Base-by-base conservation (phyloP, 1,284 basidiomycete species). In the Rhizopogon parksii region DNA sequence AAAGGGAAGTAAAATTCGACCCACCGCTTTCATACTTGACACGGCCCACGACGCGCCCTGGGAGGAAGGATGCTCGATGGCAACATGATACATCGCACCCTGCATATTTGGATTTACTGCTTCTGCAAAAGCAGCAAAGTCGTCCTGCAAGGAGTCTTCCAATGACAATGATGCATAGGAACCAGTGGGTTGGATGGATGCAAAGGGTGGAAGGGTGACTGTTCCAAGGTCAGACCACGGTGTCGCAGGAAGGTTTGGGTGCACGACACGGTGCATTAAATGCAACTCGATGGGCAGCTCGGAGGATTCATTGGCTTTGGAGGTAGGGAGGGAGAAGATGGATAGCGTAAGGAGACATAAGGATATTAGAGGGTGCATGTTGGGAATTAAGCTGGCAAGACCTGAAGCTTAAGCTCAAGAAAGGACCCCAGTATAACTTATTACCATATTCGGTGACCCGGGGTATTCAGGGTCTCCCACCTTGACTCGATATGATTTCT, bases 1-100 rank as follows among this genome's bases (percentile, higher is more conserved):
- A 55, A 25, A 53, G 40, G 38, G 46, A 50, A 55, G 6, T 55
- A 46, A 50, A 37, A 24, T 49, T 49, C 46, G 39, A 77, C 86
- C 60, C 60, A 89, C 87, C 49, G 79, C 75, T 70, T 84, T 85
- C 43, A 88, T 83, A 35, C 85, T 82, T 1, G 85, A 83, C 46
- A 83, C 71, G 58, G 80, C 75, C 83, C 83, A 85, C 38, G 75
- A 68, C 55, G 71, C 70, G 51, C 69, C 68, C 19, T 64, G 50
- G 36, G 74, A 74, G n/a, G 69, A 74, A n/a, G 71, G 68, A 47
- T 68, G 76, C 59, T 83, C 76, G 56, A 92, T 68, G 45, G 87
- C 85, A 48, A 91, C 68, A 68, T 92, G 88, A 67, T 91, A 91
- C 58, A 86, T 68, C 11, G 77, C 74, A 15, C 68, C 67, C 43